These are phyloP conservation scores for Populus hybrid DNA, from an alignment of 441 rosid genomes.

Conservation along the genomic window DNA sequence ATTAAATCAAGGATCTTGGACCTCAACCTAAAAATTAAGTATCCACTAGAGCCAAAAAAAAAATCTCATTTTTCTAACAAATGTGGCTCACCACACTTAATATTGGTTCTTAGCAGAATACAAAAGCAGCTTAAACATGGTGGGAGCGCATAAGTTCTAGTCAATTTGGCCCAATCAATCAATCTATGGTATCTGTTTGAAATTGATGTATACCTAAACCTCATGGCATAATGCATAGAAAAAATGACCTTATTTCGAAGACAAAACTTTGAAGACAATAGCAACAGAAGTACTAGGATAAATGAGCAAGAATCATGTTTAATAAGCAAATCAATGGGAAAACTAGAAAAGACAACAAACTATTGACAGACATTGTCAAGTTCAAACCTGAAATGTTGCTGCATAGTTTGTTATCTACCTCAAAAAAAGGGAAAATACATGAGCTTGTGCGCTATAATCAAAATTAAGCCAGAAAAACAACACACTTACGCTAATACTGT, in stretches of 20 bases:
- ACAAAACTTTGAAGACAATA: neutral
- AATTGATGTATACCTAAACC: neutral
- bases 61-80: neutral
- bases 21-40: neutral
- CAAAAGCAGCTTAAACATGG: neutral
- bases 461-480: neutral
- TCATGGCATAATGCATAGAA: neutral
- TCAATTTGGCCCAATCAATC: neutral
- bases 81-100: neutral
- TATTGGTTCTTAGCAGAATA: neutral
- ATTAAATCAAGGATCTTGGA: neutral
- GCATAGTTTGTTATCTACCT: neutral
- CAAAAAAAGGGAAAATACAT: neutral
- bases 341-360: neutral
- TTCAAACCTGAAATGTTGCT: neutral
- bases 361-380: neutral
- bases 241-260: neutral
- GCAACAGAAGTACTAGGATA: neutral
- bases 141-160: too few relatives aligned
- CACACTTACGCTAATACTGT: constrained; percentile 90
- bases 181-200: neutral
- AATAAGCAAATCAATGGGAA: neutral
- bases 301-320: neutral
- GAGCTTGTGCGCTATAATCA: neutral
- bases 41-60: neutral